Evolutionary conservation across 129 eudicot genomes (phyloP).

Genomic region (Logfia minima): DNA sequence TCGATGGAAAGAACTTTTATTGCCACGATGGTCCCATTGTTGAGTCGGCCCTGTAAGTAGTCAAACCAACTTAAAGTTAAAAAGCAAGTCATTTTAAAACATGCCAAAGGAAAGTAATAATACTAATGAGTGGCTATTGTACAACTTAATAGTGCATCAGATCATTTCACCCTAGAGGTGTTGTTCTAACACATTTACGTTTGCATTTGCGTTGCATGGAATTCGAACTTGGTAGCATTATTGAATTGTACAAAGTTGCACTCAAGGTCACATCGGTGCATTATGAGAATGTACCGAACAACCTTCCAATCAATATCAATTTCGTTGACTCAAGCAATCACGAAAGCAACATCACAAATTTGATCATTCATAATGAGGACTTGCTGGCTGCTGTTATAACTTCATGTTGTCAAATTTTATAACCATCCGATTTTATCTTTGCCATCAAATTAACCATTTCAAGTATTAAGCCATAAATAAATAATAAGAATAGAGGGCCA

Average conservation of each 20-base stretch:
- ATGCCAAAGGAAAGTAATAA: not conserved
- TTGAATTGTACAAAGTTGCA: not conserved
- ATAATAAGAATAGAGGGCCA: not conserved
- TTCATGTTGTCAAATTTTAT: not conserved
- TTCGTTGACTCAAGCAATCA: not conserved
- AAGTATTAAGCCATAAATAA: not conserved
- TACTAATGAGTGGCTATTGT: not conserved
- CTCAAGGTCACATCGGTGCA: conserved; percentile 1
- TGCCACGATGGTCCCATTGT: conserved; percentile 61
- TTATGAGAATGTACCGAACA: not conserved
- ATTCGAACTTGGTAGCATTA: conserved; percentile 15
- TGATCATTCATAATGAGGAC: not conserved
- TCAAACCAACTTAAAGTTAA: not conserved
- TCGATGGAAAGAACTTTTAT: conserved; percentile 77
- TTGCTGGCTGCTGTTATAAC: not conserved
- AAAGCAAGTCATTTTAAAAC: conserved; percentile 1
- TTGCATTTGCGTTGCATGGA: not conserved
- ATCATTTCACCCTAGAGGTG: not conserved
- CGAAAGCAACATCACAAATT: not conserved
- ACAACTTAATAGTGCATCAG: not conserved
- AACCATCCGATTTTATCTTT: not conserved
- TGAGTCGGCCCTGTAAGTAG: conserved; percentile 55
- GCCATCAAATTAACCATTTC: conserved; percentile 1
- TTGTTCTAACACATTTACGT: conserved; percentile 6
- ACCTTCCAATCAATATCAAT: not conserved